phyloP scores from a whole-genome alignment of 257 asterid species.

The Gardenia jasminoides region DNA sequence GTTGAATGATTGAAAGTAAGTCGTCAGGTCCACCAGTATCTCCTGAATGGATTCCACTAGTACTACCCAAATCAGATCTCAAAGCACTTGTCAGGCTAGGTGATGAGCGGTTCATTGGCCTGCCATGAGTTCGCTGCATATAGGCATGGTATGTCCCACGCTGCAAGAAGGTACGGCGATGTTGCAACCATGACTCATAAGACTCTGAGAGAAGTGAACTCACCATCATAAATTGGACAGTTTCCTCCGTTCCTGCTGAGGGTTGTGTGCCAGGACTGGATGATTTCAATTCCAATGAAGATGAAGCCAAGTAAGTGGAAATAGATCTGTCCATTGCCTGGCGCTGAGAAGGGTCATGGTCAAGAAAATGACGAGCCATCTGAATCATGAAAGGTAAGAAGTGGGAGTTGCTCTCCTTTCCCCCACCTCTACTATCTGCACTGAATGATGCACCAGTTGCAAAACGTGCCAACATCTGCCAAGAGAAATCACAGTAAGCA shows the following conservation, averaged over 20 bases:
- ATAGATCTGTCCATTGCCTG: conserved; percentile 65
- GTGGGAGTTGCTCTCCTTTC: conserved; percentile 89
- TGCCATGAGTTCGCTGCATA: conserved; percentile 75
- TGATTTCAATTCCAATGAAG: conserved; percentile 53
- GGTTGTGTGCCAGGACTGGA: conserved; percentile 53
- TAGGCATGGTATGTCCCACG: conserved; percentile 88
- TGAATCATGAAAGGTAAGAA: conserved; percentile 90
- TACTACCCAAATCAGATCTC: conserved; percentile 33
- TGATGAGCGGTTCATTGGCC: conserved; percentile 45
- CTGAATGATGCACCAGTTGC: conserved; percentile 94
- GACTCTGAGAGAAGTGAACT: conserved; percentile 90
- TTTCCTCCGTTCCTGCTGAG: conserved; percentile 80
- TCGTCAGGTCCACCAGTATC: conserved; percentile 50
- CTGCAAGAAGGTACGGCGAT: conserved; percentile 75
- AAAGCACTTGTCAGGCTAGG: conserved; percentile 19
- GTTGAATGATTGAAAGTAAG: conserved; percentile 62
- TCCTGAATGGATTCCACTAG: conserved; percentile 27
- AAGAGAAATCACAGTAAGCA: conserved; percentile 13
- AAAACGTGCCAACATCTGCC: conserved; percentile 98
- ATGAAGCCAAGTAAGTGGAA: conserved; percentile 57
- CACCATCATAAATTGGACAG: conserved; percentile 98
- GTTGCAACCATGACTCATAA: conserved; percentile 86
- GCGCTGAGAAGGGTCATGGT: conserved; percentile 78
- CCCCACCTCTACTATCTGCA: conserved; percentile 92
- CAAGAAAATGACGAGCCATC: conserved; percentile 88